Evolutionary conservation across 768 basidiomycete species (phyloP), one percentile per base, ranked within the genome.

Genomic region (Termitomyces sp.): DNA sequence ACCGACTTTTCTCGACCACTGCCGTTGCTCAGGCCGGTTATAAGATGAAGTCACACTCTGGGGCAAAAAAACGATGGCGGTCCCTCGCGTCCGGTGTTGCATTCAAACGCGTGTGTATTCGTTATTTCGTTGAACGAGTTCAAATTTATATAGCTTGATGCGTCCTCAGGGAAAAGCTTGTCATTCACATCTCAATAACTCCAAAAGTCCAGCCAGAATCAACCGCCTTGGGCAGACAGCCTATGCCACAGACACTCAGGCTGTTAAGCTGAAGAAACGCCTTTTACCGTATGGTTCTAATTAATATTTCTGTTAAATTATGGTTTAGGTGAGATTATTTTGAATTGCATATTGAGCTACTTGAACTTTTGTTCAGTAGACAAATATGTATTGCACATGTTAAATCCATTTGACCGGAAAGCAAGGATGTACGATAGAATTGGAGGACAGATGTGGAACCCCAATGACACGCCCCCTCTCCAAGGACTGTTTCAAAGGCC

Each of bases 61-160:
- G 89, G 11, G 81, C 90, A 24, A 91, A 91, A 75, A 92, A 92
- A 72, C 77, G 90, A 61, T 92, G 88, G 88, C 76, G 82, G 58
- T 85, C 87, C 3, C 71, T 91, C 47, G 81, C 82, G n/a, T 85
- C 82, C 27, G 82, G 84, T 18, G 76, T 69, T 47, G 69, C 76
- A 16, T 92, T 91, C 77, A 91, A 92, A 78, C 87, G 89, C 64
- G 89, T 91, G 60, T 46, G 86, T 74, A 18, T 37, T 36, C 44
- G 36, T 13, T 22, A n/a, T 50, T 48, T 37, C 13, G 22, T 54
- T 8, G 7, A 20, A 22, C 13, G 27, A 31, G 7, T 41, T 57
- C 5, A 20, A n/a, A 16, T 12, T n/a, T 15, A 34, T 13, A n/a
- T n/a, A 27, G 45, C 5, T 27, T n/a, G 41, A 39, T 37, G 5